phyloP scores from a whole-genome alignment of 208 protist species.

The Trypanosoma caninum region DNA sequence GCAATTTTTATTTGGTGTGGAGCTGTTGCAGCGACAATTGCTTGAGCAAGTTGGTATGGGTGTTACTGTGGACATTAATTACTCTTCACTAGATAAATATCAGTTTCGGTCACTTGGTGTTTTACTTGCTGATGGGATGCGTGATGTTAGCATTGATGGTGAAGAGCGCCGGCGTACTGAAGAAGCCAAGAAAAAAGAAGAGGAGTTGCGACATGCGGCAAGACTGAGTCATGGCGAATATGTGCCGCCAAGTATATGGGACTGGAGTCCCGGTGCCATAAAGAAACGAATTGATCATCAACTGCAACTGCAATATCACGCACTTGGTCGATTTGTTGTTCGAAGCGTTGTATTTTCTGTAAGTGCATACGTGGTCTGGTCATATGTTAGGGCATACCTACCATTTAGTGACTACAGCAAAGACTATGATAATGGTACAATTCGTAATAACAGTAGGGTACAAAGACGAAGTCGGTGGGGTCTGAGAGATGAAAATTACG shows the following conservation, averaged over 20 bases:
- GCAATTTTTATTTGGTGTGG: constrained; percentile 73
- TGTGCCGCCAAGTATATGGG: constrained; percentile 65
- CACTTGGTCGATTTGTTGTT: constrained; percentile 60
- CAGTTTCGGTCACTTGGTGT: constrained; percentile 78
- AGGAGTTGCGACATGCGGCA: constrained; percentile 12
- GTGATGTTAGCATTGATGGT: constrained; percentile 50
- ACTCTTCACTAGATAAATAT: constrained; percentile 66
- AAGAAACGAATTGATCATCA: constrained; percentile 61
- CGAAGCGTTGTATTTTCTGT: constrained; percentile 46
- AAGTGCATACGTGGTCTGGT: constrained; percentile 45
- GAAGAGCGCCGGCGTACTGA: constrained; percentile 36
- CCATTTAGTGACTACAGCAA: too few species aligned
- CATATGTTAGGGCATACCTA: constrained; percentile 11
- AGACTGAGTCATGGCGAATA: constrained; percentile 23
- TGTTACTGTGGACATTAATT: constrained; percentile 43
- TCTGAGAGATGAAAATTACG: constrained; percentile 16
- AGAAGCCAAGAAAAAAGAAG: constrained; percentile 32
- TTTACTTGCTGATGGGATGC: constrained; percentile 68
- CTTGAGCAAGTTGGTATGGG: constrained; percentile 29
- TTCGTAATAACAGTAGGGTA: background rate
- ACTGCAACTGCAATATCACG: constrained; percentile 48
- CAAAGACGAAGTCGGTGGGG: background rate
- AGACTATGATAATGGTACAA: background rate
- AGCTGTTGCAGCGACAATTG: constrained; percentile 70
- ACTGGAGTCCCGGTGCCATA: constrained; percentile 72